Base-by-base conservation (phyloP, 2,329 filamentous ascomycete species). In the Trichoderma sp. region DNA sequence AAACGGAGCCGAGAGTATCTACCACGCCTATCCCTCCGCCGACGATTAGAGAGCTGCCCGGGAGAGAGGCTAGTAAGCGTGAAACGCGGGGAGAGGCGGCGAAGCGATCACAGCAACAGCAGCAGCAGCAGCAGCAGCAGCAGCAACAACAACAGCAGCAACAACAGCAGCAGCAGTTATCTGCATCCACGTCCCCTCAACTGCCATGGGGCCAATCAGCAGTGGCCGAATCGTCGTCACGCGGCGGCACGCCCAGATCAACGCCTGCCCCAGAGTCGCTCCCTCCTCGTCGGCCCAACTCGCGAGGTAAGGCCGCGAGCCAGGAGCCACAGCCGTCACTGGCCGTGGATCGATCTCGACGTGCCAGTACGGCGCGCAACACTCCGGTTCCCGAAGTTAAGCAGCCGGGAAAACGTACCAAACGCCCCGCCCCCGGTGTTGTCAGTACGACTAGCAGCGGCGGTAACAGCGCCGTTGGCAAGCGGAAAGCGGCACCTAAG, bases 351-450 rank as follows among this genome's bases (percentile, higher is more conserved):
- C 80, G 86, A 56, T 80, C 85, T 69, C 83, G 86, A 59, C 84
- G 86, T 67, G 75, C 85, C 67, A 88, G 86, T 73, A 87, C 85
- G 27, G 84, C 85, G 65, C 81, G 85, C 68, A 87, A 85, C 72
- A 88, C 86, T 1, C 86, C 86, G 12, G 85, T 80, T 9, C 85
- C 85, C 9, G 84, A 86, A 70, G 69, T 76, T 34, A 73, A 71
- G 56, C 80, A 80, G 66, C 80, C 79, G n/a, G 83, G 80, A 72
- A 86, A 88, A 74, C 87, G 91, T 60, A 82, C 85, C 64, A 92
- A 90, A 79, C 83, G 89, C 67, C 91, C 91, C 54, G 90, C 89
- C 34, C 91, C 91, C 12, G 91, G 91, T 67, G 84, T 91, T 71
- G 87, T 93, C 73, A 91, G 83, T 76, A 84, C 83, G 71, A 88